phyloP scores from a whole-genome alignment of 139 green algal species.

The Desmodesmus armatus region DNA sequence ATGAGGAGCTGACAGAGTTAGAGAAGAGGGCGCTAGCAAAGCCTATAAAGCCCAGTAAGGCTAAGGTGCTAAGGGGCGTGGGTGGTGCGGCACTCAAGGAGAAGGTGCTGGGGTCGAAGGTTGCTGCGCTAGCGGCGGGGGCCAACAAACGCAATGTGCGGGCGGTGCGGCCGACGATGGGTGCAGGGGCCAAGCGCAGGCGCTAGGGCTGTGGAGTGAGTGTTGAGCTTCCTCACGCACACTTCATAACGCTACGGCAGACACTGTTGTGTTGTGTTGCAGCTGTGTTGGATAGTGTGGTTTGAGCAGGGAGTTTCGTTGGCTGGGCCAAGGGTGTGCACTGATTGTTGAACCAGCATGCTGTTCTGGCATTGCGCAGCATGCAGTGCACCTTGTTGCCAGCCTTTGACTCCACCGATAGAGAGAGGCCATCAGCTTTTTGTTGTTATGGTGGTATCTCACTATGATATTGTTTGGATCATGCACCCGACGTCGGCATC shows the following conservation, averaged over 20 bases:
- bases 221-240: too few relatives aligned
- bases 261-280: too few relatives aligned
- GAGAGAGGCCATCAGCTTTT: too few relatives aligned
- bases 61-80: conserved; percentile 27
- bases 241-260: too few relatives aligned
- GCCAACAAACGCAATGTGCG: conserved; percentile 38
- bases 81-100: conserved; percentile 16
- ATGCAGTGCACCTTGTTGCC: too few relatives aligned
- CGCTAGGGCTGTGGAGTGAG: not conserved
- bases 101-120: not conserved
- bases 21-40: conserved; percentile 39
- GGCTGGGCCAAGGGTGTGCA: not conserved
- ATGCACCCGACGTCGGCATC: too few relatives aligned
- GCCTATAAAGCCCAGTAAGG: conserved; percentile 31
- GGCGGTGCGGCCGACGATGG: conserved; percentile 36
- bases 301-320: not conserved
- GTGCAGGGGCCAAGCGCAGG: conserved; percentile 29
- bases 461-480: too few relatives aligned
- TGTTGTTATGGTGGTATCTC: too few relatives aligned
- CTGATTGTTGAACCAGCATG: too few relatives aligned
- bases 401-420: too few relatives aligned
- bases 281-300: too few relatives aligned
- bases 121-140: not conserved
- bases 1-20: conserved; percentile 45
- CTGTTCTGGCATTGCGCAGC: too few relatives aligned